Conservation (phyloP, 441 rosid species). For the Populus hybrid region DNA sequence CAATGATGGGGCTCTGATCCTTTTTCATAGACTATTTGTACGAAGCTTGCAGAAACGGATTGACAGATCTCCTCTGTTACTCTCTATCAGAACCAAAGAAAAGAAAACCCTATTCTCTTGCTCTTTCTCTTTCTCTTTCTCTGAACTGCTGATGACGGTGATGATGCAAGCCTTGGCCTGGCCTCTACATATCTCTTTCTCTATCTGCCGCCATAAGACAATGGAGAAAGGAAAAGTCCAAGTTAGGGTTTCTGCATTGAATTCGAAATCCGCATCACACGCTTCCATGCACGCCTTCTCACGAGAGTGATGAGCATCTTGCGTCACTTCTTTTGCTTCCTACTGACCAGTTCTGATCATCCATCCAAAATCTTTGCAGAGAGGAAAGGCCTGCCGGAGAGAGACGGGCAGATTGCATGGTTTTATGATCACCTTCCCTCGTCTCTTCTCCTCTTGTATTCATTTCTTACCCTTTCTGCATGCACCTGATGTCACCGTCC, state of each 20-base stretch:
- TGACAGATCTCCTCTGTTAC: slow-evolving; percentile 26
- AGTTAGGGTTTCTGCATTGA: slow-evolving; percentile 22
- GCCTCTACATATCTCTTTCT: not conserved
- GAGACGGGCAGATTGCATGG: slow-evolving; percentile 22
- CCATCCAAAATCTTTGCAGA: not conserved
- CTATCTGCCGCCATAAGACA: slow-evolving; percentile 39
- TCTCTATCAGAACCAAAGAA: slow-evolving; percentile 31
- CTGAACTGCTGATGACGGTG: not conserved
- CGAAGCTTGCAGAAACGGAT: slow-evolving; percentile 33
- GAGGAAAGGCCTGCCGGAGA: slow-evolving; percentile 1
- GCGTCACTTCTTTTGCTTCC: slow-evolving; percentile 36
- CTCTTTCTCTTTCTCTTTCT: not conserved
- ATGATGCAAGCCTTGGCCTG: slow-evolving; percentile 26
- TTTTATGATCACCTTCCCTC: slow-evolving; percentile 13
- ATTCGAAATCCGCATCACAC: slow-evolving; percentile 44
- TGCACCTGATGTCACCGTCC: not conserved
- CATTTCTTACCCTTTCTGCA: slow-evolving; percentile 1
- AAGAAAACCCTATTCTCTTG: not conserved
- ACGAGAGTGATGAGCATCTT: slow-evolving; percentile 24
- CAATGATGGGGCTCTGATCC: slow-evolving; percentile 61
- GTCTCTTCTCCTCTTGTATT: not conserved
- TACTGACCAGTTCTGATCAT: slow-evolving; percentile 8
- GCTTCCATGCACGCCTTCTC: slow-evolving; percentile 52
- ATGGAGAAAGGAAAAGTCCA: not conserved
- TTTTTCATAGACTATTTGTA: slow-evolving; percentile 32